Evolutionary conservation across 768 basidiomycete genomes (phyloP), one percentile per base, ranked within the genome.

Genomic region (Strobilomyces dryophilus): DNA sequence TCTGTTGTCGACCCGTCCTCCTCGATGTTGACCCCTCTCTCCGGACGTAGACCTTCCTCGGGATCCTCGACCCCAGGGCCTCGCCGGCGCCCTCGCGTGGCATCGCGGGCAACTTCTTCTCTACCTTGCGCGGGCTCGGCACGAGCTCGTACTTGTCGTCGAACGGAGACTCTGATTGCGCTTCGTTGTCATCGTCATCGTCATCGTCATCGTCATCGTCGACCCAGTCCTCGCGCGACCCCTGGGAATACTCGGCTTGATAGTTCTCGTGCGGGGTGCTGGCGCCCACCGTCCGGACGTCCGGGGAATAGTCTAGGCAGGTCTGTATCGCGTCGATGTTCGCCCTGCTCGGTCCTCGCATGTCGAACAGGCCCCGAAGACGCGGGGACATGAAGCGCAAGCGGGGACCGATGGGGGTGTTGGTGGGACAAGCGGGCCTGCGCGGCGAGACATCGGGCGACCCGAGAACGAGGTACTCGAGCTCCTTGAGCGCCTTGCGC

Each of bases 331-430:
- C 44, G 40, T 68, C 55, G 31, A 53, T 29, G 47, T 68, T 68
- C 21, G 43, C 47, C 21, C 56, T 56, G 4, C 68, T 62, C 2
- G 66, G 66, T 18, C 66, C 66, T 15, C 27, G 64, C 9, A 66
- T 31, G 42, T 68, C 68, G 36, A 68, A 70, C 49, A 68, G 61
- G 10, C 68, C 68, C 14, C 58, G 66, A 39, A 68, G 66, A 37
- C 66, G 66, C 27, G 68, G 68, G 9, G 68, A 59, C 17, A 58
- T 34, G 9, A 44, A 36, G 24, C 47, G 52, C 17, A 65, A 44
- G 18, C 56, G 57, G 44, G 56, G 45, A 35, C 39, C 24, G 24
- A 53, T 47, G 0, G 67, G 67, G 2, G 65, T 67, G 39, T 67
- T 64, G 45, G 47, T 12, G 8, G 64, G 60, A 31, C 60, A 65